phyloP scores from a whole-genome alignment of 331 rosid genomes.

The Telfairia occidentalis region DNA sequence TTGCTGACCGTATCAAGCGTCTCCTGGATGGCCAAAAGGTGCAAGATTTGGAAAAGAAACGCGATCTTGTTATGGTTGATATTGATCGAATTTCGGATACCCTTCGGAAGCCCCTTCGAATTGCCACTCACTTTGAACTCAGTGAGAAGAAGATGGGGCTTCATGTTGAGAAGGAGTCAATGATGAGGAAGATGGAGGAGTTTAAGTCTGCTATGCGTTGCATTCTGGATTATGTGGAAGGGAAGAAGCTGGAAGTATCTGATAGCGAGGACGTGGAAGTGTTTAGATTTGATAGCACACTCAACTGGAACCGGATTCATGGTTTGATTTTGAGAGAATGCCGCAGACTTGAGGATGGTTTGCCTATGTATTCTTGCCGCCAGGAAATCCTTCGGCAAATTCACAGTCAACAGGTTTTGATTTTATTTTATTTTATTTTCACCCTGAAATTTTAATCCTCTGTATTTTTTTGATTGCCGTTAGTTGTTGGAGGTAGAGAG shows the following conservation, averaged over 20 bases:
- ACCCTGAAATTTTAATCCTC: background rate
- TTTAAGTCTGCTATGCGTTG: slow-evolving; percentile 56
- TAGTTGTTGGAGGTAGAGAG: background rate
- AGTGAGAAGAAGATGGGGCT: slow-evolving; percentile 24
- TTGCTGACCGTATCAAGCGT: slow-evolving; percentile 27
- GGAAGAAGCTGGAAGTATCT: slow-evolving; percentile 13
- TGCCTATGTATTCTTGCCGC: slow-evolving; percentile 79
- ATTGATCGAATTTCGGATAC: background rate
- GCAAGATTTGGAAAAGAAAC: slow-evolving; percentile 31
- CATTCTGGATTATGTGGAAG: slow-evolving; percentile 39
- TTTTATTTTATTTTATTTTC: background rate
- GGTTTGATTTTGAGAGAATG: slow-evolving; percentile 51
- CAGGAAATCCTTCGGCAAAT: slow-evolving; percentile 48
- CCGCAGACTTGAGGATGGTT: slow-evolving; percentile 58
- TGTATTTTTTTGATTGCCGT: background rate
- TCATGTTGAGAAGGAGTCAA: slow-evolving; percentile 22
- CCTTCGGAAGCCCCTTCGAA: background rate
- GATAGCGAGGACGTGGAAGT: slow-evolving; percentile 20
- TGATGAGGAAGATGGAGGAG: slow-evolving; percentile 43
- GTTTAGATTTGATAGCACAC: slow-evolving; percentile 26
- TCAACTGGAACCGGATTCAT: slow-evolving; percentile 42
- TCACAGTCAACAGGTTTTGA: slow-evolving; percentile 46
- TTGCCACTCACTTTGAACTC: background rate
- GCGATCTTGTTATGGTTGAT: slow-evolving; percentile 23
- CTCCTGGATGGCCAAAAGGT: slow-evolving; percentile 50